Conservation (phyloP, 2,329 filamentous ascomycete species). For the Epichloe gansuensis region DNA sequence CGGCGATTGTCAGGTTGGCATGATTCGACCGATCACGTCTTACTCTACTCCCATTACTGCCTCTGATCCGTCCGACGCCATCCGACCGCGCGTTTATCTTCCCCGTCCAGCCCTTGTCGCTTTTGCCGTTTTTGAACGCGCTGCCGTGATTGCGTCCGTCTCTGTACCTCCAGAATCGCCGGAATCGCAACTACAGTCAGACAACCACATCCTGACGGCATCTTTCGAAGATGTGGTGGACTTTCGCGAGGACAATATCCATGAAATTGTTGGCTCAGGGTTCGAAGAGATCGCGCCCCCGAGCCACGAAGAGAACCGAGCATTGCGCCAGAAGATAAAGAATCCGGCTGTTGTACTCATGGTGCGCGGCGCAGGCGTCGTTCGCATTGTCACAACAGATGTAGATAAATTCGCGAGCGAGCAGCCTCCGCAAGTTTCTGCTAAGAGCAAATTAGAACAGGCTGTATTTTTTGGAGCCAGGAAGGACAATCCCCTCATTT, state of each 20-base stretch:
- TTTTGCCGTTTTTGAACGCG: conserved; percentile 67
- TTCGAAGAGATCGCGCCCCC: conserved; percentile 41
- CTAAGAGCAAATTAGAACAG: conserved; percentile 84
- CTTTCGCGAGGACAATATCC: conserved; percentile 51
- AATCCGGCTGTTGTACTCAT: conserved; percentile 50
- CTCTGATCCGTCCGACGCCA: conserved; percentile 20
- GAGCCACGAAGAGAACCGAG: conserved; percentile 32
- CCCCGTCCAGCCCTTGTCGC: conserved; percentile 69
- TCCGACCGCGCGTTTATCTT: conserved; percentile 56
- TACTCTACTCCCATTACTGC: conserved; percentile 42
- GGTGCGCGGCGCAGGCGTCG: conserved; percentile 48
- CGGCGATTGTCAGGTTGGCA: conserved; percentile 42
- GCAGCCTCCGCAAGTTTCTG: conserved; percentile 51
- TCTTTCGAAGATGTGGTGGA: conserved; percentile 81
- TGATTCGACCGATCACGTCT: conserved; percentile 54
- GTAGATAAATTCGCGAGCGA: conserved; percentile 47
- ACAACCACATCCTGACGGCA: conserved; percentile 48
- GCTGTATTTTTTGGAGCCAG: conserved; percentile 84
- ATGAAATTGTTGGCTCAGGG: conserved; percentile 52
- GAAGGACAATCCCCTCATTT: conserved; percentile 75
- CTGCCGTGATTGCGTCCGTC: conserved; percentile 66
- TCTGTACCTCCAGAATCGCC: conserved; percentile 54
- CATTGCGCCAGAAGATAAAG: conserved; percentile 42
- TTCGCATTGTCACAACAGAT: conserved; percentile 46
- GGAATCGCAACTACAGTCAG: conserved; percentile 60